Base-by-base conservation (phyloP, 2,329 filamentous ascomycete genomes). In the Colletotrichum theobromicola region DNA sequence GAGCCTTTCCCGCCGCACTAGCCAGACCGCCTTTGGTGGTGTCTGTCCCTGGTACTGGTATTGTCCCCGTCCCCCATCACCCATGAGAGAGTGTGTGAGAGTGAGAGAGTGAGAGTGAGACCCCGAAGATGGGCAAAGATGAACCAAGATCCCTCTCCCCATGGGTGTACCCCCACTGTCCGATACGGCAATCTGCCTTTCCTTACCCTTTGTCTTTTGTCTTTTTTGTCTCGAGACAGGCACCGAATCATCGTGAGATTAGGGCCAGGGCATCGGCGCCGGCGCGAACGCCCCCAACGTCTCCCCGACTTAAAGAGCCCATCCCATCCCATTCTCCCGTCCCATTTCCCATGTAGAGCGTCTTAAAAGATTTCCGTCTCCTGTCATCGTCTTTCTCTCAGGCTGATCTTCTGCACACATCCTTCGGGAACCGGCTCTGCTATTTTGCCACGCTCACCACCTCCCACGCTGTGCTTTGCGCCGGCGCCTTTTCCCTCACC, bases 221-320 rank as follows among this genome's bases (percentile, higher is more conserved):
- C n/a, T 21, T n/a, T 21, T 13, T 50, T 21, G 42, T 50, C 42
- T 13, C 42, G 42, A 50, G 42, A 50, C 42, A 70, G 70, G 69
- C 64, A 65, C 32, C 32, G 28, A 32, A 60, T 55, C 67, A 75
- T 75, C 70, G 58, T 69, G 65, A 70, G 64, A 69, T 69, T 75
- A 75, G 70, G 73, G 64, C 42, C 46, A 74, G 68, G 62, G 68
- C 62, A 74, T 34, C 57, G 30, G 30, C 18, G 53, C 28, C 57
- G 30, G 57, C 57, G 42, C 42, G 42, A 50, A 50, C 42, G 57
- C 30, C 57, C 55, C 57, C n/a, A 15, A 28, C 21, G 18, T 61
- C 21, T 32, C 13, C 58, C 46, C 61, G 30, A 35, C 61, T 37
- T 74, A 74, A 71, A 74, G 72, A 55, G 61, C 12, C 10, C 35